Percentiles rank a stretch among this genome's conserved stretches.
Evolutionary conservation across 352 stramenopile genomes (phyloP).

Genomic region (Phytophthora constricta): DNA sequence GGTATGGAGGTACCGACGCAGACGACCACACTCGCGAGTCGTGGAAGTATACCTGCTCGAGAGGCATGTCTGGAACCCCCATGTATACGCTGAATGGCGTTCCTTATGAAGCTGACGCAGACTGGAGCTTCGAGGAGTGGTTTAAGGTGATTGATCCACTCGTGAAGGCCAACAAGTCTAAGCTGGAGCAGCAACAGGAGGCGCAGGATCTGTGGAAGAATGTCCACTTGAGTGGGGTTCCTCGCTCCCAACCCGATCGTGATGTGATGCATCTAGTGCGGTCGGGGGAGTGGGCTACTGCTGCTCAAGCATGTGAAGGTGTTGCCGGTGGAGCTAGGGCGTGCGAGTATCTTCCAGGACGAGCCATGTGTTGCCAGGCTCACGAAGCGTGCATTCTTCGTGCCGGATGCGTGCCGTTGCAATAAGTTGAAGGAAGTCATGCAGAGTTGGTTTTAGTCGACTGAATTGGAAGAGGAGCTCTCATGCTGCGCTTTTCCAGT

Average conservation of each 20-base stretch:
- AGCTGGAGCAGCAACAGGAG: slow-evolving; percentile 41
- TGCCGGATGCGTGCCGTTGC: slow-evolving; percentile 50
- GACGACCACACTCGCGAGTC: slow-evolving; percentile 63
- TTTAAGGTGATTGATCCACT: slow-evolving; percentile 56
- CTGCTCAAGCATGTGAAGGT: slow-evolving; percentile 45
- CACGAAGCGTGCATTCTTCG: slow-evolving; percentile 75
- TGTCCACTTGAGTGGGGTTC: slow-evolving; percentile 48
- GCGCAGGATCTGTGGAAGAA: slow-evolving; percentile 56
- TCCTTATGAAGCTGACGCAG: slow-evolving; percentile 70
- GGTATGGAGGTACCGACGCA: slow-evolving; percentile 73
- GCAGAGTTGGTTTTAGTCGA: neutral
- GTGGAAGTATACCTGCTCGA: slow-evolving; percentile 87
- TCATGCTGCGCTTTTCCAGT: no score
- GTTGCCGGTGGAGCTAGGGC: slow-evolving; percentile 47
- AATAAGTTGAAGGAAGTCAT: slow-evolving; percentile 20
- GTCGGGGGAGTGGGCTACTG: slow-evolving; percentile 36
- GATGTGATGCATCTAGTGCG: slow-evolving; percentile 60
- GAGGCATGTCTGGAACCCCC: slow-evolving; percentile 75
- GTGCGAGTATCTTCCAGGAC: slow-evolving; percentile 69
- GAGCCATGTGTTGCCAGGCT: slow-evolving; percentile 78
- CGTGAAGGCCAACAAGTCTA: slow-evolving; percentile 45
- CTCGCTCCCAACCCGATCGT: slow-evolving; percentile 54
- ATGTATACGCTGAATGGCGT: slow-evolving; percentile 86
- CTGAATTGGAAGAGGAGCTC: no score
- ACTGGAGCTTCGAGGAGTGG: slow-evolving; percentile 77